Percentiles rank a stretch among this genome's conserved stretches.
phyloP scores from a whole-genome alignment of 257 asterid genomes.

The Jacaranda copaia region DNA sequence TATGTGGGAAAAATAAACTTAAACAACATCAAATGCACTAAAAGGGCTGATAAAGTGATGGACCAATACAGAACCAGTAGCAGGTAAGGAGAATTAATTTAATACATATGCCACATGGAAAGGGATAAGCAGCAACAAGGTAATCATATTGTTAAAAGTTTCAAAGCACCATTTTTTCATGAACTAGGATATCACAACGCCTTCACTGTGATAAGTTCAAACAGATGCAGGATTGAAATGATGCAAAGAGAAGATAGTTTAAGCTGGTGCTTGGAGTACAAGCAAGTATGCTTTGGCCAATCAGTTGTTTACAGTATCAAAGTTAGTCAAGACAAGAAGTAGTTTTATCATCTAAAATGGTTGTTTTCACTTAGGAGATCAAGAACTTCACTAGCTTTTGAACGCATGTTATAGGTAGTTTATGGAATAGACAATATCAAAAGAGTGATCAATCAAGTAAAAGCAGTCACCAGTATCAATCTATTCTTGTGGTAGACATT shows the following conservation, averaged over 20 bases:
- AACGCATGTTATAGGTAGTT: neutral
- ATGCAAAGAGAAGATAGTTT: conserved; percentile 13
- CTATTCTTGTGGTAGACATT: conserved; percentile 97
- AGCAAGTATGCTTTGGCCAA: neutral
- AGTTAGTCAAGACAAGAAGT: conserved; percentile 8
- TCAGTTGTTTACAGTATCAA: neutral
- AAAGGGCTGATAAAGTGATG: conserved; percentile 23
- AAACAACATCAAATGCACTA: conserved; percentile 15
- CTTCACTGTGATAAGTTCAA: neutral
- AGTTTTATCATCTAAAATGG: conserved; percentile 21
- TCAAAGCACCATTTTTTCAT: neutral
- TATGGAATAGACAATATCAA: neutral
- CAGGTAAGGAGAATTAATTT: conserved; percentile 5
- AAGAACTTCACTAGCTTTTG: conserved; percentile 15
- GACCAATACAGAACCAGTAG: neutral
- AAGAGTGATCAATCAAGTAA: conserved; percentile 32
- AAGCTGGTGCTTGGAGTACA: neutral
- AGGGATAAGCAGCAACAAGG: conserved; percentile 9
- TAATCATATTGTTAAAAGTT: neutral
- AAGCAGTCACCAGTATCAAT: conserved; percentile 76
- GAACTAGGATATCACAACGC: conserved; percentile 7
- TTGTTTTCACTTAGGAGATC: conserved; percentile 22
- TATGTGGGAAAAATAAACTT: neutral
- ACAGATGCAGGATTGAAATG: conserved; percentile 1
- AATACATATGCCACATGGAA: conserved; percentile 3